These are phyloP conservation scores for Nephelium lappaceum DNA, from an alignment of 345 rosid genomes.

Conservation along the genomic window DNA sequence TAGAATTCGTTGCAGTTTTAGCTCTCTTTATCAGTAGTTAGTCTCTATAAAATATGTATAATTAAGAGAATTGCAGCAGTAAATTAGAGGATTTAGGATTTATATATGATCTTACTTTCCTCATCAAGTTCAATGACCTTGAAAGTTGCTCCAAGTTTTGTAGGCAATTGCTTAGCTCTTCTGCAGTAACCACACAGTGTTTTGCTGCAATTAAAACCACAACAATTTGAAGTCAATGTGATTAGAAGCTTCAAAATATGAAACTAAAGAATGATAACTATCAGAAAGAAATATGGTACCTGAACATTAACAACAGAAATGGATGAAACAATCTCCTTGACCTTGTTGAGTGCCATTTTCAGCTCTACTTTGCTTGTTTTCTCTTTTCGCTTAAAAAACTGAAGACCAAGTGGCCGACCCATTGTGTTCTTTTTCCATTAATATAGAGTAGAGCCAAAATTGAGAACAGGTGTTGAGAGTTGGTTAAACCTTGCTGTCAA, in stretches of 20 bases:
- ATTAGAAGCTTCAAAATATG: neutral
- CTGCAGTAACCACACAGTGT: constrained; percentile 65
- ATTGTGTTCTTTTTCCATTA: neutral
- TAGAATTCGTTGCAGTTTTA: neutral
- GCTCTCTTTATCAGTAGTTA: no score
- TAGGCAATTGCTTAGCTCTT: constrained; percentile 58
- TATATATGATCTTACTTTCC: constrained; percentile 33
- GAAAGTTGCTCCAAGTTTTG: constrained; percentile 50
- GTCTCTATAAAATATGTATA: neutral
- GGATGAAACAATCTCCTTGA: constrained; percentile 53
- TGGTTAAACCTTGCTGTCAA: neutral
- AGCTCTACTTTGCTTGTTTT: constrained; percentile 38
- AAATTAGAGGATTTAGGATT: neutral
- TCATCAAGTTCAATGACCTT: constrained; percentile 51
- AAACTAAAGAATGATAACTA: neutral
- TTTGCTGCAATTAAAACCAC: constrained; percentile 47
- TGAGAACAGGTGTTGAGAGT: neutral
- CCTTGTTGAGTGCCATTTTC: constrained; percentile 51
- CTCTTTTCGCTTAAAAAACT: constrained; percentile 6
- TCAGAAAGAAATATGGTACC: constrained; percentile 25
- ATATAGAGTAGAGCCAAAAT: neutral
- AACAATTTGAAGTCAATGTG: neutral
- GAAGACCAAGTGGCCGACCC: neutral
- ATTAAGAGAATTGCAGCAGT: no score
- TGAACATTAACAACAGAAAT: constrained; percentile 66